These are phyloP conservation scores for Stylonectria norvegica DNA, from an alignment of 2,329 filamentous ascomycete genomes.

Conservation along the genomic window DNA sequence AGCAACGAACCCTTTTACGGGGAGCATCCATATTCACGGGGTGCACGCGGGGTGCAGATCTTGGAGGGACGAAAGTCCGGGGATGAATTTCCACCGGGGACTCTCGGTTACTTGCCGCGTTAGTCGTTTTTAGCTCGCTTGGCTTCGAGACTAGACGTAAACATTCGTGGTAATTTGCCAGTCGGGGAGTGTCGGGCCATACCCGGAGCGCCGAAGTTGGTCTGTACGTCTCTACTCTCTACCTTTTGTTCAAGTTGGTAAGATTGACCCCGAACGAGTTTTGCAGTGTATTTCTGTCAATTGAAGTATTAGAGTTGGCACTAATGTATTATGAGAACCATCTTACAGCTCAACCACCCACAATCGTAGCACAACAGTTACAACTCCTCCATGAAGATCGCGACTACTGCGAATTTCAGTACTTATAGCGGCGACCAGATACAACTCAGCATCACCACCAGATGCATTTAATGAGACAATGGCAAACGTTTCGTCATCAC, in stretches of 20 bases:
- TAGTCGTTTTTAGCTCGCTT: not conserved
- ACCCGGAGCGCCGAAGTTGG: no score
- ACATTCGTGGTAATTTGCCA: not conserved
- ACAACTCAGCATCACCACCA: not conserved
- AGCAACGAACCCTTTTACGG: not conserved
- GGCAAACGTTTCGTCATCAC: not conserved
- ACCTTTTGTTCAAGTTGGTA: no score
- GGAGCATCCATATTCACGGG: not conserved
- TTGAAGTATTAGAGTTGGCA: no score
- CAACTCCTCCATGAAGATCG: no score
- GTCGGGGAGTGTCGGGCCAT: constrained; percentile 17
- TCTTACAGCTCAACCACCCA: no score
- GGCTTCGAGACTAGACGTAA: not conserved
- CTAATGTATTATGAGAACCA: no score
- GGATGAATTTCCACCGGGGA: constrained; percentile 1
- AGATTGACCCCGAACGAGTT: no score
- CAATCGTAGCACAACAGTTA: no score
- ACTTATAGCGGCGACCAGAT: no score
- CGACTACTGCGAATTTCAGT: no score
- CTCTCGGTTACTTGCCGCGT: constrained; percentile 1
- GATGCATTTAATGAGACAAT: not conserved
- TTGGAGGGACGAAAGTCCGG: constrained; percentile 2
- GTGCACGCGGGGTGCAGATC: not conserved
- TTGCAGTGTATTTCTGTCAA: no score
- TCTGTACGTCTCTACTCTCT: no score